These are phyloP conservation scores for Nitzschia sp. DNA, from an alignment of 108 stramenopile genomes.

Conservation along the genomic window DNA sequence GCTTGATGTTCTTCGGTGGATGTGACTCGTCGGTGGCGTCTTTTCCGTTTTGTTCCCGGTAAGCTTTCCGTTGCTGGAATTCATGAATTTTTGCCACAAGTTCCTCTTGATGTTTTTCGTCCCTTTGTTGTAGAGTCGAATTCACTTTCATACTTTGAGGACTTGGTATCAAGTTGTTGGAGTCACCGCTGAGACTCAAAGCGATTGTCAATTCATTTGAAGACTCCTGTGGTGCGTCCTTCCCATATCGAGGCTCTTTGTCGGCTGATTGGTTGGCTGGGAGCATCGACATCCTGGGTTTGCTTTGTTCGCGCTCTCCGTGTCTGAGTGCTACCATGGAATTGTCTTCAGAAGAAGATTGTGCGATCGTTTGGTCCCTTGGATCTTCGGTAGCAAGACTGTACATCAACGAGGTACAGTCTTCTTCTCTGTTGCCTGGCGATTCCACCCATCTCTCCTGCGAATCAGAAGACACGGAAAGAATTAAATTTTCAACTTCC, in stretches of 20 bases:
- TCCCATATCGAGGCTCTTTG: too few relatives aligned
- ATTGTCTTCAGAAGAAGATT: not conserved
- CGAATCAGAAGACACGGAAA: too few relatives aligned
- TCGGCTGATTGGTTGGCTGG: too few relatives aligned
- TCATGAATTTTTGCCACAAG: slow-evolving; percentile 9
- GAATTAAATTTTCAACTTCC: too few relatives aligned
- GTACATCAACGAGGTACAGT: slow-evolving; percentile 4
- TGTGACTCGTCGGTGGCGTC: not conserved
- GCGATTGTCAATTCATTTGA: not conserved
- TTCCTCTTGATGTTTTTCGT: not conserved
- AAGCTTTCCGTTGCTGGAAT: not conserved
- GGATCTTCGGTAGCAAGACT: slow-evolving; percentile 1
- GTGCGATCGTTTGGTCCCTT: not conserved
- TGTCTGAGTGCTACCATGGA: slow-evolving; percentile 17
- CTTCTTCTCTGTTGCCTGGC: too few relatives aligned
- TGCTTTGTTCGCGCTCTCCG: slow-evolving; percentile 1
- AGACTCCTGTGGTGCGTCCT: too few relatives aligned
- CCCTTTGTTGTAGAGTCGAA: not conserved
- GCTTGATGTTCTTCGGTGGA: not conserved
- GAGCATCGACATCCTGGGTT: not conserved
- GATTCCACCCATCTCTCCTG: too few relatives aligned
- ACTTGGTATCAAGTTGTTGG: not conserved
- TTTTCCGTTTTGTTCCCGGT: not conserved
- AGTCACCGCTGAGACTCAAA: slow-evolving; percentile 1
- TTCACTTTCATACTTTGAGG: not conserved